phyloP scores from a whole-genome alignment of 2,329 filamentous ascomycete species.

The Neonectria faginata region DNA sequence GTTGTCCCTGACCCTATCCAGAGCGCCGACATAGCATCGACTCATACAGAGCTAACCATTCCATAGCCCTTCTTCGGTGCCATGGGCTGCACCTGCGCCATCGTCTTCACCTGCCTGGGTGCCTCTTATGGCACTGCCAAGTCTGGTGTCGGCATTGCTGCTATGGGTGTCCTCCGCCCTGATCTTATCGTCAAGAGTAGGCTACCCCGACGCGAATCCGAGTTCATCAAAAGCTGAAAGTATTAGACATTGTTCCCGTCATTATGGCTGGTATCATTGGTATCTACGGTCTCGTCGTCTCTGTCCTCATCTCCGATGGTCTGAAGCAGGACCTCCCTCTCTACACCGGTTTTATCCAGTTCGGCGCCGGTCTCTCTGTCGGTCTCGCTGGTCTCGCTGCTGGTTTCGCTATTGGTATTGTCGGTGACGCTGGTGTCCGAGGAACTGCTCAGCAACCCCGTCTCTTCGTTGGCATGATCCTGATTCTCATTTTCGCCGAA shows the following conservation, averaged over 20 bases:
- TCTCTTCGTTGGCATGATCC: constrained; percentile 96
- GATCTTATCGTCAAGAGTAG: constrained; percentile 99
- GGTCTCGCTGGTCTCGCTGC: constrained; percentile 86
- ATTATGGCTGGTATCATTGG: constrained; percentile 99
- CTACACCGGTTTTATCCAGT: constrained; percentile 87
- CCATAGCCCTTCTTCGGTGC: constrained; percentile 89
- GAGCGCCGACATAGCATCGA: constrained; percentile 33
- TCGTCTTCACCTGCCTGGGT: constrained; percentile 96
- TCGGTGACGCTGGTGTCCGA: constrained; percentile 89
- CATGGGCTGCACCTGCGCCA: constrained; percentile 97
- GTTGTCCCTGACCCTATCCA: constrained; percentile 33
- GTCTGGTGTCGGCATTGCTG: constrained; percentile 97
- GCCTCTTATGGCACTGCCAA: constrained; percentile 99
- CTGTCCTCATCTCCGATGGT: constrained; percentile 85
- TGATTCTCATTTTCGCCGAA: constrained; percentile 99
- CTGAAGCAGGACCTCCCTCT: constrained; percentile 78
- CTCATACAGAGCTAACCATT: constrained; percentile 49
- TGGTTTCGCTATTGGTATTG: constrained; percentile 88
- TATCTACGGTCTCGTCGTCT: constrained; percentile 95
- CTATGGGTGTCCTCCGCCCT: constrained; percentile 97
- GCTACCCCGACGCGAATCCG: constrained; percentile 49
- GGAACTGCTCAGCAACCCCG: constrained; percentile 86
- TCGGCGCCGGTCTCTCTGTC: constrained; percentile 84
- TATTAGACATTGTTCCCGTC: constrained; percentile 94
- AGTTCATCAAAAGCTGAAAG: constrained; percentile 34